Percentiles rank a stretch among this genome's conserved stretches.
These are phyloP conservation scores for Saccharomycopsis malanga DNA, from an alignment of 805 yeast species.

Conservation along the genomic window DNA sequence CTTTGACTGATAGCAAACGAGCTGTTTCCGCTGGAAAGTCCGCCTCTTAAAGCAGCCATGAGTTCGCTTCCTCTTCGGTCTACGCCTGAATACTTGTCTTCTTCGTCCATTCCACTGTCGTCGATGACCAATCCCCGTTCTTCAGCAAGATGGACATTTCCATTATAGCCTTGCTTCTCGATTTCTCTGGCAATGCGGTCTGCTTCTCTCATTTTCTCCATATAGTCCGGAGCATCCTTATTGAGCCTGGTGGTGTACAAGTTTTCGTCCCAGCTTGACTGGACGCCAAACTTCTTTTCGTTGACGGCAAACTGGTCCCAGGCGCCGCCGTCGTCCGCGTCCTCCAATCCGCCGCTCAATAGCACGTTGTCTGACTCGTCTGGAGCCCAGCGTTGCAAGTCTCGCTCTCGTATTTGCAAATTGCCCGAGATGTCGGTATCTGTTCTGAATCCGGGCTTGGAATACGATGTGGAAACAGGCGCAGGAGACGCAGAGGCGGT, in stretches of 20 bases:
- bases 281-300: slow-evolving; percentile 81
- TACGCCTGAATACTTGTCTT: slow-evolving; percentile 93
- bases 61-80: slow-evolving; percentile 50
- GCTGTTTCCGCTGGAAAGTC: slow-evolving; percentile 11
- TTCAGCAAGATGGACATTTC: slow-evolving; percentile 80
- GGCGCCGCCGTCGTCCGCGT: slow-evolving; percentile 21
- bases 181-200: slow-evolving; percentile 78
- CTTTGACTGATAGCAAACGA: not conserved
- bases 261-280: slow-evolving; percentile 69
- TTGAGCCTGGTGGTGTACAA: slow-evolving; percentile 66
- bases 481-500: slow-evolving; percentile 21
- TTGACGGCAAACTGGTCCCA: slow-evolving; percentile 98
- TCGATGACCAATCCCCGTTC: slow-evolving; percentile 77
- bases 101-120: slow-evolving; percentile 89
- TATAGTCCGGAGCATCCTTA: slow-evolving; percentile 65
- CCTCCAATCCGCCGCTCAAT: slow-evolving; percentile 31
- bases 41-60: slow-evolving; percentile 39
- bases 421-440: slow-evolving; percentile 74
- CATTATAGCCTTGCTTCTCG: slow-evolving; percentile 54
- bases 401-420: slow-evolving; percentile 51
- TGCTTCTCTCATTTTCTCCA: slow-evolving; percentile 59
- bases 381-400: slow-evolving; percentile 80
- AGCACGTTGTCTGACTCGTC: slow-evolving; percentile 36
- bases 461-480: slow-evolving; percentile 19
- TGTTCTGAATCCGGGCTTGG: slow-evolving; percentile 51